Evolutionary conservation across 2,329 filamentous ascomycete species (phyloP), one percentile per base, ranked within the genome.

Genomic region (Xylariaceae sp.): DNA sequence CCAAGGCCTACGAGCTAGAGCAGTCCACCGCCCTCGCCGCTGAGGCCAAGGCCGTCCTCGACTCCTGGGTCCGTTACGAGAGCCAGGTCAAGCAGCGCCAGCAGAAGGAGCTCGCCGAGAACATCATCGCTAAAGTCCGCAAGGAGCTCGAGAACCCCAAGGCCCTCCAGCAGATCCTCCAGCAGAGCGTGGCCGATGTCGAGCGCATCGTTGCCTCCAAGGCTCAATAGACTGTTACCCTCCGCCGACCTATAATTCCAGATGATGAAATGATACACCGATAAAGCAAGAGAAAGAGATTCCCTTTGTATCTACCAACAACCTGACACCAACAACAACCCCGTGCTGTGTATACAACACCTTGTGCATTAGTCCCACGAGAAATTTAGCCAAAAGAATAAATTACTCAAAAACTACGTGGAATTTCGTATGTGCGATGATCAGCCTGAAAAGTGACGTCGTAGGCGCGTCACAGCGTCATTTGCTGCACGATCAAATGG

Each of bases 71-170:
- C 61, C 89, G 94, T 73, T 99, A 99, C 76, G 94, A 99, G 81
- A 80, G 89, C 67, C 94, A 97, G 82, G 92, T 99, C 71, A 99
- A 97, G 89, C 88, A 93, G 81, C 88, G 94, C 74, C 91, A 99
- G 82, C 94, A 99, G 84, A 87, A 83, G 76, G 94, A 99, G 83
- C 85, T 99, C 62, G 90, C 94, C 60, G 86, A 96, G 71, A 84
- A 79, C 74, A 81, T 99, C 75, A 97, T 99, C 69, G 85, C 88
- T 81, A 99, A 97, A 86, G 94, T 97, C 71, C 87, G 89, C 76
- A 97, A 97, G 86, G 93, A 97, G 83, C 86, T 99, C 54, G 90
- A 97, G 83, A 97, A 89, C 83, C 94, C 95, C 74, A 97, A 92
- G 85, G 83, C 87, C 63, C 86, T 99, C 67, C 90, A 97, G 82